phyloP scores from a whole-genome alignment of 139 green algal genomes.

The Nannochloris sp. region DNA sequence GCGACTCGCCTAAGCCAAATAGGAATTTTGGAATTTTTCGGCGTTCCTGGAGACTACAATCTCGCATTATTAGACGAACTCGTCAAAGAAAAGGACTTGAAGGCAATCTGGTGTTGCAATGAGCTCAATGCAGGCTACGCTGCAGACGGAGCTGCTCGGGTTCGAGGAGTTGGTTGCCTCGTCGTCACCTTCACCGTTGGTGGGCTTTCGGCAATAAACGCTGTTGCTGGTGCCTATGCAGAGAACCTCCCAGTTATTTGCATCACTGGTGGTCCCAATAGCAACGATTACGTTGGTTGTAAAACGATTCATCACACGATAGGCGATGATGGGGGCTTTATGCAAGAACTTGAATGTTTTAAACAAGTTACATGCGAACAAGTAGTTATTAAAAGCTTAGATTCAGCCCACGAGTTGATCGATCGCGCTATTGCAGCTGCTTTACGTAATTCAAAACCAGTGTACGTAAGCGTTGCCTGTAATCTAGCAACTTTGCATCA shows the following conservation, averaged over 20 bases:
- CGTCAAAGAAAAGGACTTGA: constrained; percentile 5
- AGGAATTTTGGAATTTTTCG: constrained; percentile 27
- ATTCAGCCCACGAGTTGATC: too few species aligned
- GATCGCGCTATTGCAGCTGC: too few species aligned
- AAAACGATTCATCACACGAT: constrained; percentile 74
- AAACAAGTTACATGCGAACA: too few species aligned
- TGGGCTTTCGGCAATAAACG: too few species aligned
- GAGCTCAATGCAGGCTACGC: constrained; percentile 83
- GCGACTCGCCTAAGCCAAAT: constrained; percentile 45
- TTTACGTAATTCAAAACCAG: too few species aligned
- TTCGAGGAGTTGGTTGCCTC: constrained; percentile 45
- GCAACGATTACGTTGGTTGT: constrained; percentile 64
- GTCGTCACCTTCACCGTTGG: constrained; percentile 76
- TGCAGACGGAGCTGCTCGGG: constrained; percentile 69
- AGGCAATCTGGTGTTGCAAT: constrained; percentile 57
- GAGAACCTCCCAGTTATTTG: constrained; percentile 64
- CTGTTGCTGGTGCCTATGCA: constrained; percentile 53
- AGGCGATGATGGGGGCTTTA: constrained; percentile 39
- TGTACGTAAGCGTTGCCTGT: too few species aligned
- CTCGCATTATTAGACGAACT: constrained; percentile 29
- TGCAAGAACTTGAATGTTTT: too few species aligned
- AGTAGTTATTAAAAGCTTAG: too few species aligned
- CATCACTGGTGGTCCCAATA: constrained; percentile 55
- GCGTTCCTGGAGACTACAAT: constrained; percentile 20
- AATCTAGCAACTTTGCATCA: too few species aligned